These are phyloP conservation scores for Castanospermum australe DNA, from an alignment of 306 rosid genomes.

Conservation along the genomic window DNA sequence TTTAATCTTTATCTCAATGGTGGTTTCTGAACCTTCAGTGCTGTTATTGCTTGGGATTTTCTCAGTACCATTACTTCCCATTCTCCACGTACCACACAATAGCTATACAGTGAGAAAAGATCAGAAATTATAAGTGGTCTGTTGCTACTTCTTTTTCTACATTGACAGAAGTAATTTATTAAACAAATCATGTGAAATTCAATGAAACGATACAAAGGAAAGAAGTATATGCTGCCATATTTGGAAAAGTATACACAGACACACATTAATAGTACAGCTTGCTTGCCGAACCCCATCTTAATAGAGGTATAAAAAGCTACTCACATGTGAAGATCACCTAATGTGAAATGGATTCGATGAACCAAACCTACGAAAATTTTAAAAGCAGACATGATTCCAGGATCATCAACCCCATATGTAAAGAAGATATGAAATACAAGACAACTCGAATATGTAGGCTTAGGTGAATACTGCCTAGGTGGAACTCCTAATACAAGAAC, in stretches of 20 bases:
- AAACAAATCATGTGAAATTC: constrained; percentile 10
- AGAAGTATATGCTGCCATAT: not conserved
- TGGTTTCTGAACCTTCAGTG: constrained; percentile 39
- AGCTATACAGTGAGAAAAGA: constrained; percentile 27
- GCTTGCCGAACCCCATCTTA: not conserved
- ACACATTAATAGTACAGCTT: not conserved
- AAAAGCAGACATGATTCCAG: constrained; percentile 3
- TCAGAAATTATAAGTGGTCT: not conserved
- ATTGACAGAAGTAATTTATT: not conserved
- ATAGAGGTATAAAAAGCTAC: constrained; percentile 4
- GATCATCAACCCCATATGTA: not conserved
- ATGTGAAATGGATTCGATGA: not conserved
- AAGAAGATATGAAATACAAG: not conserved
- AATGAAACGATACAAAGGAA: constrained; percentile 11
- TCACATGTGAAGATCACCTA: not conserved
- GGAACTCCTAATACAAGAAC: not conserved
- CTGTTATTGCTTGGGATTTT: too few relatives aligned
- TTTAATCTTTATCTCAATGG: constrained; percentile 89
- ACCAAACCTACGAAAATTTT: not conserved
- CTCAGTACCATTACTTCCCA: constrained; percentile 53
- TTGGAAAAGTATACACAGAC: constrained; percentile 1
- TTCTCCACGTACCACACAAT: constrained; percentile 42
- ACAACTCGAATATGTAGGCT: not conserved
- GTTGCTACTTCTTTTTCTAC: constrained; percentile 1
- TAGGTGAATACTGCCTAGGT: not conserved